A percentile compares a stretch with the other conserved stretches of the same genome.
These are phyloP conservation scores for Rhizoclosmatium globosum DNA, from an alignment of 192 early-diverging fungal species.

Conservation along the genomic window DNA sequence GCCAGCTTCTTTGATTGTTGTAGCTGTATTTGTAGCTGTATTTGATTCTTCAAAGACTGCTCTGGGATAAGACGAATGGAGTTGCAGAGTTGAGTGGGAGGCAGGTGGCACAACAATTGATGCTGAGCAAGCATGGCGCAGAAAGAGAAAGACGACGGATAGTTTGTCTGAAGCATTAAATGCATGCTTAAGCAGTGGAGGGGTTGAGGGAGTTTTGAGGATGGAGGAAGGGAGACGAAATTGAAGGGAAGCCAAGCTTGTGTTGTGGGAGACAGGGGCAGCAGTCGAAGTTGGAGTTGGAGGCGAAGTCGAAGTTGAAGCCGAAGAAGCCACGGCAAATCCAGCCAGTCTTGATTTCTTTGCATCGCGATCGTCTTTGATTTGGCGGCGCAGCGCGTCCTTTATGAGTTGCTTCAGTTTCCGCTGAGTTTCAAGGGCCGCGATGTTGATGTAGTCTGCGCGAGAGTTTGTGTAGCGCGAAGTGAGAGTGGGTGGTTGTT, in stretches of 20 bases:
- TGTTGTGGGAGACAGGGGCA: background rate
- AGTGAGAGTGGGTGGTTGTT: background rate
- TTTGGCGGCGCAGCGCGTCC: background rate
- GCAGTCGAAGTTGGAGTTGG: background rate
- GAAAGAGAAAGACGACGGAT: constrained; percentile 4
- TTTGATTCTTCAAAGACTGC: background rate
- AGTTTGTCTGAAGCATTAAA: background rate
- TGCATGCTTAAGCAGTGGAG: constrained; percentile 6
- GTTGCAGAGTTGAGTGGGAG: background rate
- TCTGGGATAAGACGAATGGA: background rate
- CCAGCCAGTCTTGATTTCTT: background rate
- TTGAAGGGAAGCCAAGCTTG: background rate
- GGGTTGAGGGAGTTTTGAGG: background rate
- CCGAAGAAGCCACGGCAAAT: too few relatives aligned
- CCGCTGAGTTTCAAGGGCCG: background rate
- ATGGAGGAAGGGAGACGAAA: constrained; percentile 16
- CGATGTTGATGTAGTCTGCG: constrained; percentile 3
- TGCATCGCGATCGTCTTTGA: background rate
- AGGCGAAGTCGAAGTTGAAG: too few relatives aligned
- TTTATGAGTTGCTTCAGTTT: background rate
- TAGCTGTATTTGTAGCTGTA: background rate
- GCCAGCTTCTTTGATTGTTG: constrained; percentile 5
- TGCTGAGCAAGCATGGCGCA: background rate
- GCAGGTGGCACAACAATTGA: background rate
- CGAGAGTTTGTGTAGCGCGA: background rate